Base-by-base conservation (phyloP, 768 basidiomycete genomes). In the Phylloporus sp. region DNA sequence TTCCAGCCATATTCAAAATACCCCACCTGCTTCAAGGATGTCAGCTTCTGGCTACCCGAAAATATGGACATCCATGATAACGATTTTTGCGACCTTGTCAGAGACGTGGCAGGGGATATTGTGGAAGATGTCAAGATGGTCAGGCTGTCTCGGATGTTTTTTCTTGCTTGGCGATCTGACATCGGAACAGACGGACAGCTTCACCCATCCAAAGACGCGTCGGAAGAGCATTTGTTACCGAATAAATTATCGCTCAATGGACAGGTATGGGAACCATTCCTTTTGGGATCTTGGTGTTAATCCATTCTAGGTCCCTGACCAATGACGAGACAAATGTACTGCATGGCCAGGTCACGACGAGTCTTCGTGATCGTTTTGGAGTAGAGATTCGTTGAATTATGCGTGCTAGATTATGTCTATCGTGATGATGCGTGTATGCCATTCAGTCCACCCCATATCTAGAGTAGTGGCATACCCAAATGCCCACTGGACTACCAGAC, bases 241-340 rank as follows among this genome's bases (percentile, higher is more conserved):
- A 45, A 80, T 98, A 55, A 93, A 91, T 62, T 99, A 98, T 68
- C 77, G 95, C 52, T 97, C 95, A 26, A 95, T 98, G 94, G 95
- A 98, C 69, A 85, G 87, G 90, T 88, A 60, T 54, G 73, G 18
- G 9, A 4, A 28, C 52, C 18, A 23, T 39, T 31, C 36, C 16
- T 51, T 32, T 15, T 36, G 5, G 13, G 20, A 20, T 16, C 38
- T 28, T 27, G 46, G 45, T 50, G 56, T 39, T 59, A 35, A 57
- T 28, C 28, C 32, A 23, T 38, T 22, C 3, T 50, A 92, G 93
- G 67, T 92, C 91, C 8, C 67, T 98, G 55, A 85, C 88, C 15
- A 95, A 94, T 58, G 88, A 90, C 23, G 94, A 97, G 70, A 84
- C 87, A 38, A 95, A 95, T 68, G 70, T 70, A n/a, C 70, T 95